phyloP scores from a whole-genome alignment of 768 basidiomycete species.

The Boletus coccyginus region DNA sequence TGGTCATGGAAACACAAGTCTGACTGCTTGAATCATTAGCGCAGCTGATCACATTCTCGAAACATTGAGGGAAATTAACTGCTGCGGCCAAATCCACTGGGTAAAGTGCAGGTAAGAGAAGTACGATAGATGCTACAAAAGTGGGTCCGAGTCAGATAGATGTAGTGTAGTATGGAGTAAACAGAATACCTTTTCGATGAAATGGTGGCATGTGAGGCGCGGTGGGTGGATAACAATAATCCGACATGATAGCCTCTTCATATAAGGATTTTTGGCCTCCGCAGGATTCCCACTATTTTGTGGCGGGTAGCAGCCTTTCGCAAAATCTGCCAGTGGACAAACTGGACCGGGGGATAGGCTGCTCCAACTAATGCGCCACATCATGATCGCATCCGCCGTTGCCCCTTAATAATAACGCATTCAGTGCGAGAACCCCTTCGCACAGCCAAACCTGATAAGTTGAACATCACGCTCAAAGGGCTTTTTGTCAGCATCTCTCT shows the following conservation, averaged over 20 bases:
- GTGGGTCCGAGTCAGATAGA: constrained; percentile 1
- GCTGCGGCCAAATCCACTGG: not conserved
- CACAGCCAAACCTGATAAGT: not conserved
- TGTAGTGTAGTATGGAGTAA: not conserved
- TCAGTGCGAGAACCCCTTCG: not conserved
- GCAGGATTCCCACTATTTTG: no score
- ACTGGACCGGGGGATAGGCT: not conserved
- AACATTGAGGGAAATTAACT: constrained; percentile 12
- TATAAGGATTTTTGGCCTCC: not conserved
- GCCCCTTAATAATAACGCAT: no score
- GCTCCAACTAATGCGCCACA: not conserved
- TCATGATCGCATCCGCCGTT: not conserved
- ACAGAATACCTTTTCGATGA: constrained; percentile 2
- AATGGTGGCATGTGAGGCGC: not conserved
- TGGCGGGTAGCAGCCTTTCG: not conserved
- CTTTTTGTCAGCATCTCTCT: no score
- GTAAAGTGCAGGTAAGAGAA: not conserved
- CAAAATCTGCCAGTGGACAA: not conserved
- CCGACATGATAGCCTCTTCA: not conserved
- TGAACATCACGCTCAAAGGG: not conserved
- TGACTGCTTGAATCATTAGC: not conserved
- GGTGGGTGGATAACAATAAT: no score
- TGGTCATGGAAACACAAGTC: constrained; percentile 2
- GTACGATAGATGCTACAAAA: not conserved
- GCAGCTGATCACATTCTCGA: constrained; percentile 1